A percentile compares a stretch with the other conserved stretches of the same genome.
phyloP scores from a whole-genome alignment of 106 monocot species.

The Acorus calamus region DNA sequence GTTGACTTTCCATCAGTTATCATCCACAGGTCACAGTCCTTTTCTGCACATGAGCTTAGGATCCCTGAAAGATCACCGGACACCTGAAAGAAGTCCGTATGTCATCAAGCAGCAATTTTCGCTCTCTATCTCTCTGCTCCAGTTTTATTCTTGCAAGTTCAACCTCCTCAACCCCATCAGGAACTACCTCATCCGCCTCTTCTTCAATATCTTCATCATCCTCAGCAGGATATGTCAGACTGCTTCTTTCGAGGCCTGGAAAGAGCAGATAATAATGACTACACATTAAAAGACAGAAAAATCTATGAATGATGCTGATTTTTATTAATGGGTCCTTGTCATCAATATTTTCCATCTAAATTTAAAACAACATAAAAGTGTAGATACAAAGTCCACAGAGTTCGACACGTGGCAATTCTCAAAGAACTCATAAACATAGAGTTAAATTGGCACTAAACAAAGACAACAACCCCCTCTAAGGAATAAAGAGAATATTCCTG shows the following conservation, averaged over 20 bases:
- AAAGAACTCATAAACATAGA: no score
- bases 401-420: no score
- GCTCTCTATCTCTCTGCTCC: slow-evolving; percentile 77
- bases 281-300: no score
- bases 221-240: slow-evolving; percentile 59
- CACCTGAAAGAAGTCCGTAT: slow-evolving; percentile 47
- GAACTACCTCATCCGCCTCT: slow-evolving; percentile 91
- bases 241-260: slow-evolving; percentile 74
- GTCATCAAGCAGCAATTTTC: slow-evolving; percentile 81
- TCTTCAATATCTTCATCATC: slow-evolving; percentile 83
- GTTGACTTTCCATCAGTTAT: slow-evolving; percentile 44
- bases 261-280: not conserved
- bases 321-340: no score
- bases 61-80: slow-evolving; percentile 21
- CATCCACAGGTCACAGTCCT: slow-evolving; percentile 51
- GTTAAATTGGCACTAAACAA: no score
- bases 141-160: slow-evolving; percentile 86
- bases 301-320: no score
- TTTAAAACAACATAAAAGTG: no score
- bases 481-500: no score
- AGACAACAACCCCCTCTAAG: no score
- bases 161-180: slow-evolving; percentile 95
- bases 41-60: slow-evolving; percentile 12
- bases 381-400: no score
- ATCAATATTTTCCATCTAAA: no score